Base-by-base conservation (phyloP, 371 early-diverging fungal species). In the Mucor plumbeus region DNA sequence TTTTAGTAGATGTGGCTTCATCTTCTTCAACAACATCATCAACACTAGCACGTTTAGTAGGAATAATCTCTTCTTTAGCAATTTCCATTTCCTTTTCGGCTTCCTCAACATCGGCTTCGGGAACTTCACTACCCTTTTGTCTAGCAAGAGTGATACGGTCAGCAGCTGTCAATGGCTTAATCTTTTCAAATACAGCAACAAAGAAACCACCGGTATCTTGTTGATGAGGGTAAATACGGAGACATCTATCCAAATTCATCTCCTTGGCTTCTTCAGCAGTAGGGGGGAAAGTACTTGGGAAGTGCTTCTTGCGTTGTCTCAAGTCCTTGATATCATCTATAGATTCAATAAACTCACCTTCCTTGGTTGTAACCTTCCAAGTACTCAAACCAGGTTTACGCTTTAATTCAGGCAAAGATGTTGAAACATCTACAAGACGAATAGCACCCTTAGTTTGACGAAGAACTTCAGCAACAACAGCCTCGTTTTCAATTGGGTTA, bases 171-270 rank as follows among this genome's bases (percentile, higher is more conserved):
- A 88, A 81, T 13, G 88, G 87, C 5, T 81, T 82, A 6, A 87
- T 85, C 84, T 97, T 99, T 79, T 95, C 90, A 64, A 99, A 86
- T 10, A 99, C 97, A 41, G 99, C 97, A 31, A 99, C 94, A 86
- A 99, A 99, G 87, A 99, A 99, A 17, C 97, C 99, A 66, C 99
- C 99, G 15, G 99, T 99, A 79, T 99, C 91, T 82, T 99, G 98
- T 61, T 91, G 81, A 66, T 96, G 96, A 55, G 99, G 99, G 74
- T 94, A 94, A 54, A 99, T 88, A 58, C 99, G 91, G 73, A 99
- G 67, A 83, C 90, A 88, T 65, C 64, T 50, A 7, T 65, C 64
- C 50, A 62, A 38, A 34, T 72, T 50, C 69, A 72, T 65, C 1
- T 43, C 48, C n/a, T 79, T 77, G 15, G 85, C 89, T 59, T 96